Evolutionary conservation across 148 eudicot species (phyloP), one percentile per base, ranked within the genome.

Genomic region (Rheum nobile): DNA sequence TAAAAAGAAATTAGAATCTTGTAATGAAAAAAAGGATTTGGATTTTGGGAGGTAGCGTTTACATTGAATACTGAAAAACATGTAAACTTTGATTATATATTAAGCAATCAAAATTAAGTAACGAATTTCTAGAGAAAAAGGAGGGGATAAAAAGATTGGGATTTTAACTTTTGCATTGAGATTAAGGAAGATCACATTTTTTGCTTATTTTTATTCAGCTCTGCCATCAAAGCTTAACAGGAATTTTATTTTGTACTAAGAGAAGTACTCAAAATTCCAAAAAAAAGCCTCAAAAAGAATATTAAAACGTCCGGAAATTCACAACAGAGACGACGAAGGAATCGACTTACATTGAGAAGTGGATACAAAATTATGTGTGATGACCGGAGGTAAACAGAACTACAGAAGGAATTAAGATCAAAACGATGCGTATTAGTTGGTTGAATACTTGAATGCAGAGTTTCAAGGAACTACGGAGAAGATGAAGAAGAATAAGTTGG

Each of bases 141-240:
- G 67, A 26, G 19, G 11, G 19, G 70, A 32, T 32, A 32, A 65
- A 63, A 31, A 32, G 31, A 63, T 31, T 65, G 70, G 70, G 41
- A 34, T 31, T 65, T 65, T 31, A 34, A 34, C 38, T 65, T 65
- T 65, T 65, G 21, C 19, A 65, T 65, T 65, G 70, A 65, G 70
- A 65, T 65, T 9, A 65, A 65, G 39, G 21, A 65, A 59, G 19
- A 24, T 54, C 19, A 41, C 29, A 21, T 54, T 22, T 2, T 21
- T 54, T 54, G 21, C 31, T 54, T 21, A n/a, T 57, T 57, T 26
- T 26, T 2, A 57, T 10, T 13, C 6, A 57, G 65, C 16, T 57
- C 67, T 57, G 14, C 32, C 67, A 57, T 57, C 67, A 26, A 57
- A 24, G 67, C 17, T 59, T 28, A 59, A 28, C 32, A 57, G 32